phyloP scores from a whole-genome alignment of 768 basidiomycete species.

The Hygrophoropsis aurantiaca region DNA sequence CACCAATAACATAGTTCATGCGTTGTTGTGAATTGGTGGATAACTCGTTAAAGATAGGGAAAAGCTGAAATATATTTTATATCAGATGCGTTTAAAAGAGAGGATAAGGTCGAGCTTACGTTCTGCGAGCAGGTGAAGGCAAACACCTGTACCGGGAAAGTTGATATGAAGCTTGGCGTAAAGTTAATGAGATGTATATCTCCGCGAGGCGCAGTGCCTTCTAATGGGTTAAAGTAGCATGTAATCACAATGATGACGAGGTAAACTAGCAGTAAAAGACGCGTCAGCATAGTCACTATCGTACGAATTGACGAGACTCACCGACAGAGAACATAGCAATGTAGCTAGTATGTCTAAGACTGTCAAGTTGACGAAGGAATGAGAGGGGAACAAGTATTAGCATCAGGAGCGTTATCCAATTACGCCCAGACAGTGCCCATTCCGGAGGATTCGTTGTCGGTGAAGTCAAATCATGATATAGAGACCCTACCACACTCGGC shows the following conservation, averaged over 20 bases:
- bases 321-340: slow-evolving; percentile 88
- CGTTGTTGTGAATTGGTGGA: slow-evolving; percentile 74
- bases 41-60: slow-evolving; percentile 93
- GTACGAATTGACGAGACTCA: slow-evolving; percentile 37
- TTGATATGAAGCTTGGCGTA: slow-evolving; percentile 75
- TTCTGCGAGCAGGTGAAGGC: slow-evolving; percentile 94
- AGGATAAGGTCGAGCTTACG: slow-evolving; percentile 43
- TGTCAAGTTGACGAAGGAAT: slow-evolving; percentile 82
- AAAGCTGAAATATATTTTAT: slow-evolving; percentile 53
- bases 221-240: slow-evolving; percentile 75
- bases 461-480: slow-evolving; percentile 78
- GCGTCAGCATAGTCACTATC: background rate
- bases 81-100: slow-evolving; percentile 7
- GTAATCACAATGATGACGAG: slow-evolving; percentile 75
- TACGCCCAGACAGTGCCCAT: slow-evolving; percentile 75
- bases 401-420: slow-evolving; percentile 85
- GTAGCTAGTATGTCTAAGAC: slow-evolving; percentile 88
- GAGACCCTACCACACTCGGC: slow-evolving; percentile 83
- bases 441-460: slow-evolving; percentile 62
- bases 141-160: slow-evolving; percentile 92
- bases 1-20: slow-evolving; percentile 85
- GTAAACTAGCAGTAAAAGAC: slow-evolving; percentile 49
- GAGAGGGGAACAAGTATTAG: slow-evolving; percentile 73
- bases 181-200: slow-evolving; percentile 73
- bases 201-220: slow-evolving; percentile 62